Evolutionary conservation across 306 rosid species (phyloP).

Genomic region (Vachellia pachyceras): DNA sequence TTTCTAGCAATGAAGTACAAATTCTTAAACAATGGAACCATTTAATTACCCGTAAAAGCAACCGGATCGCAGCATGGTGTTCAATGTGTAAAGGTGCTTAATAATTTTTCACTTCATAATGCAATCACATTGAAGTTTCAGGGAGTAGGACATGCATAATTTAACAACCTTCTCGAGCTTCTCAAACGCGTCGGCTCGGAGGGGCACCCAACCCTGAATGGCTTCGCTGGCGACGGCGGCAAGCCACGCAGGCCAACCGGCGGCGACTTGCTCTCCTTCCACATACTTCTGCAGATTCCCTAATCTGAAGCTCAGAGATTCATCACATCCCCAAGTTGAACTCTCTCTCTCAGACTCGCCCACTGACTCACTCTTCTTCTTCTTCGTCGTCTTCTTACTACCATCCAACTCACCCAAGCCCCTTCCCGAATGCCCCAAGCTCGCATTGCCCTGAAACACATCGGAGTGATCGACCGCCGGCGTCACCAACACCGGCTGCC

Average conservation of each 20-base stretch:
- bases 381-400: slow-evolving; percentile 38
- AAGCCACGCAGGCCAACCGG: slow-evolving; percentile 99
- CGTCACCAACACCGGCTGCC: slow-evolving; percentile 90
- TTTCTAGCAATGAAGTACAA: background rate
- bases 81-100: background rate
- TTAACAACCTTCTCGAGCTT: slow-evolving; percentile 80
- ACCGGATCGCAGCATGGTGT: too few species aligned
- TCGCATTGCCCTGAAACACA: slow-evolving; percentile 44
- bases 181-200: slow-evolving; percentile 83
- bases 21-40: background rate
- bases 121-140: background rate
- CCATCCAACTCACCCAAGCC: slow-evolving; percentile 49
- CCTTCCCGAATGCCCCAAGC: slow-evolving; percentile 57
- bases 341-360: slow-evolving; percentile 83
- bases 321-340: slow-evolving; percentile 60
- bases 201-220: slow-evolving; percentile 98
- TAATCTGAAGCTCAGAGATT: slow-evolving; percentile 83
- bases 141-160: background rate
- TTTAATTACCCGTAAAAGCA: background rate
- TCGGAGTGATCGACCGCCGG: slow-evolving; percentile 85
- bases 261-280: slow-evolving; percentile 89
- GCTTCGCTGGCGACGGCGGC: slow-evolving; percentile 93
- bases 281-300: slow-evolving; percentile 80
- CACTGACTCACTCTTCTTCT: slow-evolving; percentile 48
- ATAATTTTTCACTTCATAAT: slow-evolving; percentile 4